Percentiles rank a stretch among this genome's conserved stretches.
These are phyloP conservation scores for Baffinella frigidus DNA, from an alignment of 208 protist species.

Conservation along the genomic window DNA sequence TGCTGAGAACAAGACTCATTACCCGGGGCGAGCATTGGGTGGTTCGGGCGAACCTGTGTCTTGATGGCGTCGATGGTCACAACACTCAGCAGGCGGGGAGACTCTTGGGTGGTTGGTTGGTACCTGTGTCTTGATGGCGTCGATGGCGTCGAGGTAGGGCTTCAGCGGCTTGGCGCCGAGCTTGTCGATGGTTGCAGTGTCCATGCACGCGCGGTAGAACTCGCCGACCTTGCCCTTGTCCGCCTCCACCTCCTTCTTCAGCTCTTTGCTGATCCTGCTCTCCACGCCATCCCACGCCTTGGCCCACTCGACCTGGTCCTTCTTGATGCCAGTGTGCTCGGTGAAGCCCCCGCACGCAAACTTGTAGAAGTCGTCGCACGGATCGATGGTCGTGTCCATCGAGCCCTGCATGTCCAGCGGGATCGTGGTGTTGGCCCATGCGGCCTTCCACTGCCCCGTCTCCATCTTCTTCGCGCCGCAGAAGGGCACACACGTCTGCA, in stretches of 20 bases:
- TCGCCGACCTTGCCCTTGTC: neutral
- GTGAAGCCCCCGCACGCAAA: slow-evolving; percentile 42
- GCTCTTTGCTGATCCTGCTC: neutral
- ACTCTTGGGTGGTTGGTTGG: no score
- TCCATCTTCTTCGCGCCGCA: slow-evolving; percentile 23
- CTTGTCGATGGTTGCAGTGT: neutral
- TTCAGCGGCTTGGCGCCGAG: neutral
- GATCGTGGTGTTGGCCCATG: slow-evolving; percentile 14
- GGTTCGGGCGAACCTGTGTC: neutral
- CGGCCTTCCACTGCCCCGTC: slow-evolving; percentile 19
- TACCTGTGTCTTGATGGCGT: slow-evolving; percentile 21
- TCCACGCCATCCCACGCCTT: slow-evolving; percentile 49
- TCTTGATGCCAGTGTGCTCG: neutral
- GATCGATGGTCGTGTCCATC: slow-evolving; percentile 48
- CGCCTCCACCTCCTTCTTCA: neutral
- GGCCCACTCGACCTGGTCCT: slow-evolving; percentile 1
- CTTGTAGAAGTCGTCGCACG: slow-evolving; percentile 57
- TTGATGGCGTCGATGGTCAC: no score
- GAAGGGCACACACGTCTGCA: slow-evolving; percentile 41
- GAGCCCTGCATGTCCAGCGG: slow-evolving; percentile 11
- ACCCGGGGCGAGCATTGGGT: no score
- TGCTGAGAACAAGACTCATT: no score
- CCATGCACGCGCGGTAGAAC: slow-evolving; percentile 47
- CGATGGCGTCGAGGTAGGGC: neutral
- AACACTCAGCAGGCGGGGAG: no score